Conservation (phyloP, 2,329 filamentous ascomycete species). For the Colletotrichum costaricense region DNA sequence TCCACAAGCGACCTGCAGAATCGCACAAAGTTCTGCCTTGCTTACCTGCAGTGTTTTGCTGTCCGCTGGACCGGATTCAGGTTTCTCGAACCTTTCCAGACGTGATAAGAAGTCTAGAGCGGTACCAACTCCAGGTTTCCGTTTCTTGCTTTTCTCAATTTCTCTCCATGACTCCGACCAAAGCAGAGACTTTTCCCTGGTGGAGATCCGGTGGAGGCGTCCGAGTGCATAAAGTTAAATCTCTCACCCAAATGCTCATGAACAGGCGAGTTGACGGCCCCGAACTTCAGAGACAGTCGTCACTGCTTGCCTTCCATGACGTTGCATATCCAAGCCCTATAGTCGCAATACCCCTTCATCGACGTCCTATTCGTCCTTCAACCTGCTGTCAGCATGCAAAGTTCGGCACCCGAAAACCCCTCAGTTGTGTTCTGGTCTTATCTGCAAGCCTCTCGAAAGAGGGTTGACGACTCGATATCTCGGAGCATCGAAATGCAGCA, state of each 20-base stretch:
- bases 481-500: neutral
- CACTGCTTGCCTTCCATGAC: constrained; percentile 26
- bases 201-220: constrained; percentile 33
- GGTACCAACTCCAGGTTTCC: neutral
- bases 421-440: neutral
- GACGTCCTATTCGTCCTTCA: neutral
- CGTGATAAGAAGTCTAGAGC: neutral
- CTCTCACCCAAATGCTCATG: constrained; percentile 25
- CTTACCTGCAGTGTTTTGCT: neutral
- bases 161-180: neutral
- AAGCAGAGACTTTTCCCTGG: neutral
- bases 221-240: constrained; percentile 30
- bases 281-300: constrained; percentile 1
- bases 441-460: neutral
- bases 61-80: constrained; percentile 5
- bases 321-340: constrained; percentile 15
- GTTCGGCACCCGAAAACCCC: constrained; percentile 16
- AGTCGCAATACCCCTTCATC: neutral
- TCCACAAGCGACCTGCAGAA: neutral
- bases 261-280: constrained; percentile 1
- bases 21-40: neutral
- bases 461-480: neutral
- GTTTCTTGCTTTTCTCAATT: neutral
- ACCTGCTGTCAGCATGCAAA: constrained; percentile 22
- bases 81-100: neutral